phyloP scores from a whole-genome alignment of 805 yeast genomes.

The Candida suzukii region DNA sequence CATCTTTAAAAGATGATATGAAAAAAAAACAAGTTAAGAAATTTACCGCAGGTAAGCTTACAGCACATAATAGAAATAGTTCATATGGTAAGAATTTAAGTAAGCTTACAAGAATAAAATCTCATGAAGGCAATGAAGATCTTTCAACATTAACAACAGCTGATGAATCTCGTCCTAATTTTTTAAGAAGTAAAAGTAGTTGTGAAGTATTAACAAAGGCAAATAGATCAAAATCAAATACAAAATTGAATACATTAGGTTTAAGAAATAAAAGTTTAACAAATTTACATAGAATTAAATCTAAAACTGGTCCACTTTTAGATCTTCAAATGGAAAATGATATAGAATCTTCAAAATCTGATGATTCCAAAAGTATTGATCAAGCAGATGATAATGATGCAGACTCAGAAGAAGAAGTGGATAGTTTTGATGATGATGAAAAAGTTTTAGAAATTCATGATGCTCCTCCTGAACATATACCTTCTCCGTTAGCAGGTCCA shows the following conservation, averaged over 20 bases:
- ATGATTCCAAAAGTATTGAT: slow-evolving; percentile 10
- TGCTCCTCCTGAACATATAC: slow-evolving; percentile 2
- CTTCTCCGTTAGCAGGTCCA: background rate
- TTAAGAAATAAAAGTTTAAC: slow-evolving; percentile 17
- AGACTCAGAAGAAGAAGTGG: slow-evolving; percentile 38
- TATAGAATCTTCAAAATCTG: slow-evolving; percentile 13
- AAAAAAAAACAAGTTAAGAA: slow-evolving; percentile 23
- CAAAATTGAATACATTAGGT: slow-evolving; percentile 8
- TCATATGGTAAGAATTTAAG: slow-evolving; percentile 28
- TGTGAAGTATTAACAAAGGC: slow-evolving; percentile 12
- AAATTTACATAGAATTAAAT: slow-evolving; percentile 19
- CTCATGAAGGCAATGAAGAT: slow-evolving; percentile 15
- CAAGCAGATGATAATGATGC: slow-evolving; percentile 11
- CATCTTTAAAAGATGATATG: slow-evolving; percentile 19
- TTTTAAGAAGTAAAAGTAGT: slow-evolving; percentile 18
- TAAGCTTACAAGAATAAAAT: slow-evolving; percentile 24
- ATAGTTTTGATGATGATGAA: slow-evolving; percentile 31
- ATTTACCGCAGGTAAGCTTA: slow-evolving; percentile 26
- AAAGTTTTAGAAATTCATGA: slow-evolving; percentile 12
- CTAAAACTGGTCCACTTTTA: slow-evolving; percentile 6
- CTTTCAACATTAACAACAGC: slow-evolving; percentile 1
- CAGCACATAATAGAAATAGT: slow-evolving; percentile 20
- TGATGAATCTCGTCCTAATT: slow-evolving; percentile 15
- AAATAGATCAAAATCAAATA: slow-evolving; percentile 9
- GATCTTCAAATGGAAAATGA: slow-evolving; percentile 19